Percentiles rank a stretch among this genome's conserved stretches.
Evolutionary conservation across 2,329 filamentous ascomycete genomes (phyloP).

Genomic region (Fusarium sp.): DNA sequence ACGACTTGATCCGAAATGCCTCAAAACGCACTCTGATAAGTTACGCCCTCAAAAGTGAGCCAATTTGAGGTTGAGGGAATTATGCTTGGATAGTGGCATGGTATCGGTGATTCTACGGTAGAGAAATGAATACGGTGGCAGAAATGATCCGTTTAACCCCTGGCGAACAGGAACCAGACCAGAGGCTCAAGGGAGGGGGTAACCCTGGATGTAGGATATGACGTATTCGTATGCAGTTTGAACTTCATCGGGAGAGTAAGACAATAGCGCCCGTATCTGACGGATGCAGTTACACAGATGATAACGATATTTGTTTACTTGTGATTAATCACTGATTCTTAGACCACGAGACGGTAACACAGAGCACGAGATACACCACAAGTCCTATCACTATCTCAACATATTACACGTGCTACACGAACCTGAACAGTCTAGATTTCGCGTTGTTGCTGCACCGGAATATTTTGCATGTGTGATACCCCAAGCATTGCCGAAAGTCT

Average conservation of each 20-base stretch:
- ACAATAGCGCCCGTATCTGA: neutral
- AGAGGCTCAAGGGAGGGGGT: slow-evolving; percentile 3
- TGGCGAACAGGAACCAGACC: neutral
- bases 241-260: slow-evolving; percentile 13
- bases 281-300: neutral
- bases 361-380: neutral
- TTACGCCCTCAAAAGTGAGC: neutral
- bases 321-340: neutral
- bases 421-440: neutral
- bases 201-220: slow-evolving; percentile 13
- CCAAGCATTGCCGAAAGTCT: slow-evolving; percentile 1
- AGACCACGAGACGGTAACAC: slow-evolving; percentile 2
- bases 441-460: neutral
- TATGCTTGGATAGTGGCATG: slow-evolving; percentile 1
- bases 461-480: neutral
- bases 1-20: neutral
- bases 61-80: slow-evolving; percentile 5
- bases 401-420: slow-evolving; percentile 18
- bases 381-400: neutral
- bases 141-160: slow-evolving; percentile 21
- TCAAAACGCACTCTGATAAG: neutral
- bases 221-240: slow-evolving; percentile 25
- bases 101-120: slow-evolving; percentile 30
- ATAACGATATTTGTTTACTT: neutral
- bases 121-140: slow-evolving; percentile 17